These are phyloP conservation scores for Acanthamoeba lenticulata DNA, from an alignment of 208 protist genomes.

Conservation along the genomic window DNA sequence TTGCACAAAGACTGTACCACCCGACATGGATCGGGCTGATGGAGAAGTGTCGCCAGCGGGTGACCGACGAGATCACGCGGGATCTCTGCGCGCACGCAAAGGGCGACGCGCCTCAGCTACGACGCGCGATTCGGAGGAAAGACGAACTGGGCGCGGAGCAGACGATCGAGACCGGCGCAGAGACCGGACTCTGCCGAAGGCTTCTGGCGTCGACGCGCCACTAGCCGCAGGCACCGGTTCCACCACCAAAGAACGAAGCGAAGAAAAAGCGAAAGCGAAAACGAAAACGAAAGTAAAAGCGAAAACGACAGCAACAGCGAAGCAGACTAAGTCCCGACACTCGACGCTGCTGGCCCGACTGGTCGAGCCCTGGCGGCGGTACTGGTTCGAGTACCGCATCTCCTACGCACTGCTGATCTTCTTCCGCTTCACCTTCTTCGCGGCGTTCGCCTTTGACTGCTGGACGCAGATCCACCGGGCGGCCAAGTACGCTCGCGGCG, in stretches of 20 bases:
- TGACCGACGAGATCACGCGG: conserved; percentile 21
- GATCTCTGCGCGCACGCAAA: conserved; percentile 3
- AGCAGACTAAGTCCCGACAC: not conserved
- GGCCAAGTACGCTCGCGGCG: not conserved
- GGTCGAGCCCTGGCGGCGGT: not conserved
- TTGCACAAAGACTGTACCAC: not conserved
- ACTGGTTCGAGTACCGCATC: conserved; percentile 56
- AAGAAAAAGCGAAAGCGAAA: not conserved
- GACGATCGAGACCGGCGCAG: not conserved
- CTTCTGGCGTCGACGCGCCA: not conserved
- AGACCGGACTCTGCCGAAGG: not conserved
- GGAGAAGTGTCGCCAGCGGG: not conserved
- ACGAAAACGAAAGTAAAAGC: too few species aligned
- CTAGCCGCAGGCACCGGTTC: not conserved
- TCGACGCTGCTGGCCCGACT: not conserved
- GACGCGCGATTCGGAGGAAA: not conserved
- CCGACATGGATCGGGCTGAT: conserved; percentile 52
- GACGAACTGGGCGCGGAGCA: not conserved
- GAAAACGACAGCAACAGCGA: not conserved
- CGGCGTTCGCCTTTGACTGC: conserved; percentile 16
- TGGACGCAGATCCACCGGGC: conserved; percentile 52
- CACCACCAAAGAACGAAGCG: not conserved
- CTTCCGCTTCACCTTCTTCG: conserved; percentile 24
- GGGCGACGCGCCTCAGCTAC: not conserved
- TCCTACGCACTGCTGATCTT: not conserved